Percentiles rank a stretch among this genome's conserved stretches.
phyloP scores from a whole-genome alignment of 129 eudicot species.

The Flaveria linearis region DNA sequence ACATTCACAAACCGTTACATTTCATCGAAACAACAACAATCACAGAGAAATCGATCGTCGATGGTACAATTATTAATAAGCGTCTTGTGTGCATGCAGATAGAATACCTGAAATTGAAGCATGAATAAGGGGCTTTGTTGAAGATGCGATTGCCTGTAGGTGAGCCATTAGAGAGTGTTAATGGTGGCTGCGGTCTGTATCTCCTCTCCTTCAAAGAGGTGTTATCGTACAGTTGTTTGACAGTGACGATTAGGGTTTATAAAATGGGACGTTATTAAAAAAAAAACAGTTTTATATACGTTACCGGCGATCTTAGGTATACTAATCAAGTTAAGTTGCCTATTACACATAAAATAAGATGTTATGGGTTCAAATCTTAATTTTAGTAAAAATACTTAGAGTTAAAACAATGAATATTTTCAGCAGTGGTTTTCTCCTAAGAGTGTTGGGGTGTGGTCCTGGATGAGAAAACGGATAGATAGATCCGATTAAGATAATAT shows the following conservation, averaged over 20 bases:
- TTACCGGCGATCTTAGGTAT: too few relatives aligned
- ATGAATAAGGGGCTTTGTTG: constrained; percentile 41
- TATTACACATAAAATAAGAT: too few relatives aligned
- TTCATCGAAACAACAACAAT: not conserved
- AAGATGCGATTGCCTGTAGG: constrained; percentile 44
- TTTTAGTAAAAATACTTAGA: too few relatives aligned
- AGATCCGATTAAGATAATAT: too few relatives aligned
- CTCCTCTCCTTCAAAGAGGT: not conserved
- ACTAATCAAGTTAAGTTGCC: too few relatives aligned
- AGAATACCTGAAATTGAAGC: constrained; percentile 44
- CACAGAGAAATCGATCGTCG: not conserved
- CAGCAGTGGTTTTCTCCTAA: too few relatives aligned
- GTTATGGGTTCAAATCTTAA: too few relatives aligned
- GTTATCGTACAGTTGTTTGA: not conserved
- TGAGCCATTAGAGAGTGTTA: constrained; percentile 47
- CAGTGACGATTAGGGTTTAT: constrained; percentile 7
- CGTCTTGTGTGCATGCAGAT: constrained; percentile 4
- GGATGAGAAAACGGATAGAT: too few relatives aligned
- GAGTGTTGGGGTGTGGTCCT: too few relatives aligned
- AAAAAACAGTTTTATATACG: too few relatives aligned
- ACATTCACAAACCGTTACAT: constrained; percentile 6
- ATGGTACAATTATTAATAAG: too few relatives aligned
- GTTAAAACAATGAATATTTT: too few relatives aligned
- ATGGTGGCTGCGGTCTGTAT: constrained; percentile 16
- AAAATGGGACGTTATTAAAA: not conserved